Evolutionary conservation across 2,329 filamentous ascomycete species (phyloP).

Genomic region (Plectosphaerella cucumerina): DNA sequence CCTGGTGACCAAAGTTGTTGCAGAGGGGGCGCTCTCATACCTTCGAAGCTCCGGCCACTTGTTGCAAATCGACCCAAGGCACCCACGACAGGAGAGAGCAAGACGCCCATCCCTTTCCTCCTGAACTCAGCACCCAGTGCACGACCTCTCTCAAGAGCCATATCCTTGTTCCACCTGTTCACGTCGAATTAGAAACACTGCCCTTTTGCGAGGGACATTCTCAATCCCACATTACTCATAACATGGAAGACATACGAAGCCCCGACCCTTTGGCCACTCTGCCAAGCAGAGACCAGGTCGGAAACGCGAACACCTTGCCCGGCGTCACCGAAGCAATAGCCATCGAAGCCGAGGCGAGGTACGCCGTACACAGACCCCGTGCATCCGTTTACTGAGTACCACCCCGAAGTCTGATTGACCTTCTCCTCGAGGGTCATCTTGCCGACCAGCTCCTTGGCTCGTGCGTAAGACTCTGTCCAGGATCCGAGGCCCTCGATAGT

Average conservation of each 20-base stretch:
- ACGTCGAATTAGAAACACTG: too few relatives aligned
- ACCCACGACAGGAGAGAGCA: conserved; percentile 27
- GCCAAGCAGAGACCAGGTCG: conserved; percentile 42
- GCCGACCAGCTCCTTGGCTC: conserved; percentile 53
- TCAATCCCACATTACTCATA: too few relatives aligned
- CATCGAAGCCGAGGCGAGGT: conserved; percentile 29
- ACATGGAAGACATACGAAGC: too few relatives aligned
- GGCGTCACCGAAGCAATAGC: conserved; percentile 39
- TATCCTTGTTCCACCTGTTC: conserved; percentile 65
- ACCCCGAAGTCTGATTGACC: conserved; percentile 45
- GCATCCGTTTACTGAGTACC: conserved; percentile 54
- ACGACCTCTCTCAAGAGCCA: conserved; percentile 31
- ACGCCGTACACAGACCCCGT: conserved; percentile 38
- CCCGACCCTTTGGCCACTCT: conserved; percentile 41
- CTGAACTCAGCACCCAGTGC: conserved; percentile 28
- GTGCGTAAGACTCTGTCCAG: too few relatives aligned
- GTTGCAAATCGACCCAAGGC: conserved; percentile 24
- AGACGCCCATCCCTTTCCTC: conserved; percentile 28
- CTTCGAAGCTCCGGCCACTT: conserved; percentile 37
- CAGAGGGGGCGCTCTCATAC: too few relatives aligned
- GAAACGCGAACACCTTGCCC: conserved; percentile 27
- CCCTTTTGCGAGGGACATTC: too few relatives aligned
- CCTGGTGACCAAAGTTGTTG: neutral
- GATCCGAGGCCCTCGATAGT: too few relatives aligned
- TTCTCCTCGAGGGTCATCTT: conserved; percentile 66